phyloP scores from a whole-genome alignment of 169 alveolate genomes.

The Plasmodium fragile region DNA sequence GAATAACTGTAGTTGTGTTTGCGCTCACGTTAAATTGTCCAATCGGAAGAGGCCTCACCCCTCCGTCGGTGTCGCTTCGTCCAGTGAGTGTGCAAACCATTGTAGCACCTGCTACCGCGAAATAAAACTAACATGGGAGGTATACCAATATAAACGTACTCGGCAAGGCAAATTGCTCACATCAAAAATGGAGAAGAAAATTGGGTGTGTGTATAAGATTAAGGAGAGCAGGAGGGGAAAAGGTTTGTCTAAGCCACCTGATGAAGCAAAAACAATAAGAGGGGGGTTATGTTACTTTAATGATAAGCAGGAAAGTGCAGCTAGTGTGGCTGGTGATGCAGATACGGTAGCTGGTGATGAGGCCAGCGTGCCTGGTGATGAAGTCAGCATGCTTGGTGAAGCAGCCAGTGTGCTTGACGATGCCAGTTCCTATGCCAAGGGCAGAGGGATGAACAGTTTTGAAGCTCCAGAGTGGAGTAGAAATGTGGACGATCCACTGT shows the following conservation, averaged over 20 bases:
- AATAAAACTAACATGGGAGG: not conserved
- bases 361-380: not conserved
- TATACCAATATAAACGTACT: not conserved
- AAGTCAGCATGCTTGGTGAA: not conserved
- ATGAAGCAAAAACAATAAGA: slow-evolving; percentile 11
- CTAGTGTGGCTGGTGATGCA: not conserved
- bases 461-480: not conserved
- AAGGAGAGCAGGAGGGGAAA: not conserved
- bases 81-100: not conserved
- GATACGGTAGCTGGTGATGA: not conserved
- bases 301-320: not conserved
- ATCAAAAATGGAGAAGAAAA: not conserved
- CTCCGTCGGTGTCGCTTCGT: not conserved
- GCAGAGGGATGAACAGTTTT: not conserved
- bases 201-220: slow-evolving; percentile 5
- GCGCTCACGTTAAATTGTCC: not conserved
- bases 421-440: not conserved
- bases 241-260: not conserved
- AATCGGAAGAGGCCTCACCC: not conserved
- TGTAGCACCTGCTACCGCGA: not conserved
- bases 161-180: not conserved
- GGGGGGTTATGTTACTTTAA: not conserved
- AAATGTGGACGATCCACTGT: not conserved
- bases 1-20: not conserved
- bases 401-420: not conserved